A percentile compares a stretch with the other conserved stretches of the same genome.
phyloP scores from a whole-genome alignment of 768 basidiomycete genomes.

The Macrolepiota fuliginosa region DNA sequence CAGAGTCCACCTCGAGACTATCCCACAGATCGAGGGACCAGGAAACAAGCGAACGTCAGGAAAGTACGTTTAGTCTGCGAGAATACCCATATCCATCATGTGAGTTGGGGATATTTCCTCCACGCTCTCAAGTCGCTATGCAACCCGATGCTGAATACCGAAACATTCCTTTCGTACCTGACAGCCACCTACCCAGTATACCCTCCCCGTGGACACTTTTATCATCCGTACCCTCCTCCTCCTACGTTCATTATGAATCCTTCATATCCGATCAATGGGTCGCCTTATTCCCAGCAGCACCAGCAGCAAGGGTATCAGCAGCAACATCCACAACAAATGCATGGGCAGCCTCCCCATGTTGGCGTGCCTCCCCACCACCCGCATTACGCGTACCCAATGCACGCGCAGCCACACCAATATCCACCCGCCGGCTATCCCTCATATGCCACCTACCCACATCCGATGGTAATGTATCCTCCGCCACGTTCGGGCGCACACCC shows the following conservation, averaged over 20 bases:
- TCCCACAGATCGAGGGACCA: slow-evolving; percentile 13
- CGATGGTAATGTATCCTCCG: slow-evolving; percentile 69
- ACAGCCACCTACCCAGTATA: slow-evolving; percentile 25
- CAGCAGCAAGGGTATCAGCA: slow-evolving; percentile 31
- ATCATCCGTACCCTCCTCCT: slow-evolving; percentile 39
- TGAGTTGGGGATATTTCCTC: background rate
- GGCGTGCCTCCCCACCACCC: slow-evolving; percentile 32
- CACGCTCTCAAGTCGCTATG: background rate
- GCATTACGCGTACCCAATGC: slow-evolving; percentile 59
- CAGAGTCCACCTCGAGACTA: slow-evolving; percentile 20
- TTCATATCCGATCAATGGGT: slow-evolving; percentile 60
- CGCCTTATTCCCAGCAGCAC: slow-evolving; percentile 38
- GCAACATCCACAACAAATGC: slow-evolving; percentile 30
- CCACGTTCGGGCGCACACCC: slow-evolving; percentile 34
- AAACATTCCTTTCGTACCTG: slow-evolving; percentile 14
- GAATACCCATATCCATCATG: slow-evolving; percentile 17
- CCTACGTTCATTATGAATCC: slow-evolving; percentile 60
- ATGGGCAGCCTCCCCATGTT: slow-evolving; percentile 11
- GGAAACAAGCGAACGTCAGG: slow-evolving; percentile 14
- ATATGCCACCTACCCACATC: slow-evolving; percentile 63
- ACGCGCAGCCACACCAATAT: slow-evolving; percentile 51
- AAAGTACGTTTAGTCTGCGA: slow-evolving; percentile 9
- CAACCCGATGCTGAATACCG: background rate
- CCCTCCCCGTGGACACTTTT: slow-evolving; percentile 36
- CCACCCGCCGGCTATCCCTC: slow-evolving; percentile 52